Evolutionary conservation across 805 yeast genomes (phyloP), one percentile per base, ranked within the genome.

Genomic region (Sungouiozyma ichnusensis): DNA sequence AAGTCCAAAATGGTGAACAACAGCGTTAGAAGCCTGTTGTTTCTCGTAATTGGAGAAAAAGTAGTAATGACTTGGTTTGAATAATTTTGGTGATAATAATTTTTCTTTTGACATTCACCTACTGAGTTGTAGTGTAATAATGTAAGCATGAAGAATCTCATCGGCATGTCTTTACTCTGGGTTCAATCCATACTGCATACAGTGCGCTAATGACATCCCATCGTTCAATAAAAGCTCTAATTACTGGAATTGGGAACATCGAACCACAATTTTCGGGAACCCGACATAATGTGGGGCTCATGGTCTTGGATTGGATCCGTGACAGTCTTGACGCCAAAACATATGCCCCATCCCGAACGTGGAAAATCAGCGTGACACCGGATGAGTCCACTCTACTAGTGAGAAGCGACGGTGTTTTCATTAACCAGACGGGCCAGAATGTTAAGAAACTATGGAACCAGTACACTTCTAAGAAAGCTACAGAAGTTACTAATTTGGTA

Each of bases 281-380:
- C 0, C 66, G 94, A 31, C 96, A 86, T 55, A 85, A 81, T 45
- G 85, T 79, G 0, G 96, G 95, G 1, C 84, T 83, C 47, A 56
- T 69, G 38, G 56, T 77, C 32, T 33, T 39, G 15, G 33, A 24
- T 13, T 20, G 24, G 3, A 31, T 19, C 6, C 37, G 20, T 6
- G 36, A 40, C 3, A 15, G 36, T 37, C 16, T 35, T 29, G 16
- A 14, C 44, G 46, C 36, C 50, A 49, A 37, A 52, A 20, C 18
- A 13, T 33, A 31, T 16, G 24, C 24, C 9, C 32, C 33, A 3
- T 33, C 27, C 35, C 31, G 20, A 1, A n/a, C 20, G 14, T 19
- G 16, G 43, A 33, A 49, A 47, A 20, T 33, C 44, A n/a, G 35
- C 51, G 7, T 50, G 50, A 5, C 53, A 52, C 33, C 18, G n/a